Conservation (phyloP, 2,329 filamentous ascomycete genomes). For the Emericellopsis atlantica region DNA sequence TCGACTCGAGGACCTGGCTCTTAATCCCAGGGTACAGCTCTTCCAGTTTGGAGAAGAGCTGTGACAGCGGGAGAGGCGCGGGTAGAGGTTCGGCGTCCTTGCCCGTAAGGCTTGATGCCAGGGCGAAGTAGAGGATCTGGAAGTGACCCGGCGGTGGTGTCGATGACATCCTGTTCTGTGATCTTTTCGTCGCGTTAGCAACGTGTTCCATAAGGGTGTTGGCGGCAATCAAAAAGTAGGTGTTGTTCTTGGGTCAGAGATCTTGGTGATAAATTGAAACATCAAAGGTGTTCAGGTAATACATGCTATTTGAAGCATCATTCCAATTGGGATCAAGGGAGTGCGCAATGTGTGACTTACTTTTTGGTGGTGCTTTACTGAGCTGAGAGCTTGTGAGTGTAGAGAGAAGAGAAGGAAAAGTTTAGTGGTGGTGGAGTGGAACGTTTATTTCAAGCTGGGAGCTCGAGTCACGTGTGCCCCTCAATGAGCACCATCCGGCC, state of each 20-base stretch:
- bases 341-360: slow-evolving; percentile 11
- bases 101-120: slow-evolving; percentile 57
- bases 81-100: slow-evolving; percentile 52
- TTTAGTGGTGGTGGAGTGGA: neutral
- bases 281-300: slow-evolving; percentile 47
- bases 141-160: slow-evolving; percentile 54
- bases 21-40: slow-evolving; percentile 57
- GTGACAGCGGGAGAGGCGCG: slow-evolving; percentile 49
- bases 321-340: slow-evolving; percentile 14
- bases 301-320: slow-evolving; percentile 46
- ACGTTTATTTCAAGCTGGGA: no score
- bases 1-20: slow-evolving; percentile 55
- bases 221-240: slow-evolving; percentile 3
- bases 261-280: slow-evolving; percentile 55
- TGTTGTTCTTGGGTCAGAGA: slow-evolving; percentile 42
- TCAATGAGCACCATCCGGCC: no score
- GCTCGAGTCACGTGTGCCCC: no score
- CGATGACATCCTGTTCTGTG: slow-evolving; percentile 6
- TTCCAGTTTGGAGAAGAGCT: slow-evolving; percentile 58
- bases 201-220: slow-evolving; percentile 1
- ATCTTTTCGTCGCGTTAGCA: slow-evolving; percentile 9
- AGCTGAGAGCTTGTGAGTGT: neutral
- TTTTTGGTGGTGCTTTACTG: neutral
- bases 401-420: neutral
- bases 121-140: slow-evolving; percentile 72